phyloP scores from a whole-genome alignment of 2,329 filamentous ascomycete genomes.

The Trichoderma gracile region DNA sequence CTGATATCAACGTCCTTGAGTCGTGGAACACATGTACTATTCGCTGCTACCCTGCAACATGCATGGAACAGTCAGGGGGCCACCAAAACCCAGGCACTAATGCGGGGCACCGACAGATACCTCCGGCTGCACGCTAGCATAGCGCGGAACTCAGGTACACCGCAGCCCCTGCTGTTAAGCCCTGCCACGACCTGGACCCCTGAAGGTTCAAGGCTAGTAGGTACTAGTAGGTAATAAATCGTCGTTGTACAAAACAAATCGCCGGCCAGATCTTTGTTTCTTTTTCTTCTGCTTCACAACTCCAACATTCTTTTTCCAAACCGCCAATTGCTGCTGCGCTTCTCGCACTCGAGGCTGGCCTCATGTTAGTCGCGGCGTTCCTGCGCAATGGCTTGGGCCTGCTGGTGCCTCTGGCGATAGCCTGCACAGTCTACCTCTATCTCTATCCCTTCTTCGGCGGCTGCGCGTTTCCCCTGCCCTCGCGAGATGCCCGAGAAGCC shows the following conservation, averaged over 20 bases:
- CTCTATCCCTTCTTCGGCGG: slow-evolving; percentile 78
- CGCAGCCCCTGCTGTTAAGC: slow-evolving; percentile 3
- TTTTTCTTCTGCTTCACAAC: neutral
- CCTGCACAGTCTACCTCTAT: slow-evolving; percentile 78
- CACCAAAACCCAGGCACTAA: slow-evolving; percentile 3
- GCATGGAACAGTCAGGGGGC: neutral
- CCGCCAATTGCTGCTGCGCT: neutral
- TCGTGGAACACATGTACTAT: neutral
- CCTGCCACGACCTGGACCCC: slow-evolving; percentile 3
- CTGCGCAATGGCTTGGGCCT: slow-evolving; percentile 59
- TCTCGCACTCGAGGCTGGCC: slow-evolving; percentile 42
- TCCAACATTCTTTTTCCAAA: neutral
- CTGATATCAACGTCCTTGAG: neutral
- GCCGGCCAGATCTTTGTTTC: neutral
- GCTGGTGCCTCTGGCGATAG: slow-evolving; percentile 62
- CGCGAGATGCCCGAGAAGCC: slow-evolving; percentile 37
- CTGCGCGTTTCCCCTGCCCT: slow-evolving; percentile 73
- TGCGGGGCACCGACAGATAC: slow-evolving; percentile 14
- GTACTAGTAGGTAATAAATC: neutral
- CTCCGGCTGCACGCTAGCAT: neutral
- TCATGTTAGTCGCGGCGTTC: slow-evolving; percentile 55
- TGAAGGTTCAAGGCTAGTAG: neutral
- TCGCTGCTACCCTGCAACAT: neutral
- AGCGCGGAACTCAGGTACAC: neutral
- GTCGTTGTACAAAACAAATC: neutral